phyloP scores from a whole-genome alignment of 768 basidiomycete genomes.

The Coprinopsis marcescibilis region DNA sequence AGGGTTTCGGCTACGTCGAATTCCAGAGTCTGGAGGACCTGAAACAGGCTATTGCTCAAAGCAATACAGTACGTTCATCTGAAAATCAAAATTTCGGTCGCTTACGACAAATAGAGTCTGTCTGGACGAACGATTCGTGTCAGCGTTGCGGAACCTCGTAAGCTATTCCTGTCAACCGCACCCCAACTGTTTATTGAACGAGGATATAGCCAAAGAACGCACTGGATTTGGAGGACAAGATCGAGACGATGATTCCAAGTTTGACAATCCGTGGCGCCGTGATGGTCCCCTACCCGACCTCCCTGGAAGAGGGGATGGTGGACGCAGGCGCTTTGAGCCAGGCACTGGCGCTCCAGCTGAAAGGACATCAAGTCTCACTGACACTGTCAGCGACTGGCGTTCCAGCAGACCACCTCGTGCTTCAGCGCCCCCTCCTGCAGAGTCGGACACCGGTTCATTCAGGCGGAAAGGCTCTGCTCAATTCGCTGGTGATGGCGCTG shows the following conservation, averaged over 20 bases:
- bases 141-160: conserved; percentile 94
- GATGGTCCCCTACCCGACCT: conserved; percentile 78
- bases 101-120: conserved; percentile 41
- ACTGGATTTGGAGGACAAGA: conserved; percentile 42
- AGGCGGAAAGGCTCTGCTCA: conserved; percentile 58
- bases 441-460: too few relatives aligned
- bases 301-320: conserved; percentile 53
- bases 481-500: conserved; percentile 42
- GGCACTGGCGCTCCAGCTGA: conserved; percentile 38
- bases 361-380: conserved; percentile 46
- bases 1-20: conserved; percentile 98
- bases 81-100: conserved; percentile 2
- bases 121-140: conserved; percentile 80
- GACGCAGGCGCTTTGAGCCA: conserved; percentile 65
- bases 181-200: conserved; percentile 6
- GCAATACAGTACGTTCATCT: conserved; percentile 51
- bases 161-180: conserved; percentile 23
- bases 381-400: conserved; percentile 67
- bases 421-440: conserved; percentile 42
- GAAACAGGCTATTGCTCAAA: conserved; percentile 74
- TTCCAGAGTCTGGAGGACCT: conserved; percentile 83
- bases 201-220: conserved; percentile 66
- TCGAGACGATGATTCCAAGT: conserved; percentile 70
- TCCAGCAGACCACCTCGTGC: conserved; percentile 43
- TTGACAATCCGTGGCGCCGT: conserved; percentile 80